These are phyloP conservation scores for Saturnispora gosingensis DNA, from an alignment of 805 yeast genomes.

Conservation along the genomic window DNA sequence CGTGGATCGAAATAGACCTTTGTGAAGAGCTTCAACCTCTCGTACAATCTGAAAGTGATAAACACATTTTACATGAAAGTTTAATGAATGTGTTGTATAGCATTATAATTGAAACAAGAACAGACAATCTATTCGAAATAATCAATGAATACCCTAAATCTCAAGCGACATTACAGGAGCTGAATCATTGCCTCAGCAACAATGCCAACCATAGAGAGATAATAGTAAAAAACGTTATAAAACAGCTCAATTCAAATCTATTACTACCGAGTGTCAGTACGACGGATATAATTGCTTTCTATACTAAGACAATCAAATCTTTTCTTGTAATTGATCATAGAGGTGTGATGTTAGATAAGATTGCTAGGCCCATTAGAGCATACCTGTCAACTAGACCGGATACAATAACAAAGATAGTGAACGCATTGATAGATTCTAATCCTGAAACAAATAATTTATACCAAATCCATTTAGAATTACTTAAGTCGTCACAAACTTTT, in stretches of 20 bases:
- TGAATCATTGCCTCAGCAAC: slow-evolving; percentile 39
- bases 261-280: slow-evolving; percentile 82
- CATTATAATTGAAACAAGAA: slow-evolving; percentile 35
- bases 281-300: slow-evolving; percentile 55
- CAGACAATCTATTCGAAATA: slow-evolving; percentile 49
- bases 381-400: slow-evolving; percentile 69
- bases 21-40: slow-evolving; percentile 24
- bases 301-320: slow-evolving; percentile 61
- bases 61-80: slow-evolving; percentile 8
- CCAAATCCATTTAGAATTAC: slow-evolving; percentile 34
- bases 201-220: slow-evolving; percentile 40
- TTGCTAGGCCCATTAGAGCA: slow-evolving; percentile 63
- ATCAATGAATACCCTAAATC: slow-evolving; percentile 47
- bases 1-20: slow-evolving; percentile 32
- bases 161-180: slow-evolving; percentile 44
- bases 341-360: slow-evolving; percentile 73
- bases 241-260: slow-evolving; percentile 35
- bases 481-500: slow-evolving; percentile 2
- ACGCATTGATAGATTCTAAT: slow-evolving; percentile 52
- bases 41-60: slow-evolving; percentile 3
- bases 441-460: slow-evolving; percentile 32
- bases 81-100: slow-evolving; percentile 16
- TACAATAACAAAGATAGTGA: slow-evolving; percentile 57
- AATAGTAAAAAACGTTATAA: slow-evolving; percentile 43
- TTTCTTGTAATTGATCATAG: slow-evolving; percentile 76